A percentile compares a stretch with the other conserved stretches of the same genome.
These are phyloP conservation scores for Starmera stellimalicola DNA, from an alignment of 1,139 yeast species.

Conservation along the genomic window DNA sequence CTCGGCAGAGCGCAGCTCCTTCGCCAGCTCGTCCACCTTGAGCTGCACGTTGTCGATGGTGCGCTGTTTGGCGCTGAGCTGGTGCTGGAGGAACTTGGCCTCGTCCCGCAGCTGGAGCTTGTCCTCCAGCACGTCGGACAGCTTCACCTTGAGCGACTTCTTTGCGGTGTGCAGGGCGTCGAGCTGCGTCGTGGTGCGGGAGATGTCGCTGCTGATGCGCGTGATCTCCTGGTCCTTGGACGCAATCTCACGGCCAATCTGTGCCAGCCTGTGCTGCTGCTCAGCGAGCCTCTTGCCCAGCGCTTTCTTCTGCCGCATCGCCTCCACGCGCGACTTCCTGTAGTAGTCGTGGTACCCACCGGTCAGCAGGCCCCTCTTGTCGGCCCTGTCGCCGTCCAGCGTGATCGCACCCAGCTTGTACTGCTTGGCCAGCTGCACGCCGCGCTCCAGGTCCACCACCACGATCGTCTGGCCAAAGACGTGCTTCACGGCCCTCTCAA, in stretches of 20 bases:
- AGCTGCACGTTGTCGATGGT: slow-evolving; percentile 19
- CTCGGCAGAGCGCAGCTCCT: slow-evolving; percentile 40
- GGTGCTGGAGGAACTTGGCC: slow-evolving; percentile 21
- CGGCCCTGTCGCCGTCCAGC: slow-evolving; percentile 85
- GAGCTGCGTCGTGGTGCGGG: slow-evolving; percentile 30
- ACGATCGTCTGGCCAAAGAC: slow-evolving; percentile 79
- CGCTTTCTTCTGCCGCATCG: slow-evolving; percentile 44
- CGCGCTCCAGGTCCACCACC: slow-evolving; percentile 58
- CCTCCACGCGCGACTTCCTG: slow-evolving; percentile 62
- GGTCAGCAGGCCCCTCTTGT: slow-evolving; percentile 70
- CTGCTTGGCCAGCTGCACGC: slow-evolving; percentile 56
- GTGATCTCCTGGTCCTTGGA: slow-evolving; percentile 37
- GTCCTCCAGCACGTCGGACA: slow-evolving; percentile 33
- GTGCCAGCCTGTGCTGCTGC: slow-evolving; percentile 28
- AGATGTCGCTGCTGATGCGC: slow-evolving; percentile 37
- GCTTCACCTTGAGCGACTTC: slow-evolving; percentile 35
- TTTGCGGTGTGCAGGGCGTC: slow-evolving; percentile 32
- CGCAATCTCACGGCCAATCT: slow-evolving; percentile 27
- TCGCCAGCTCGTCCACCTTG: slow-evolving; percentile 30
- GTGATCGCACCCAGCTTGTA: slow-evolving; percentile 72
- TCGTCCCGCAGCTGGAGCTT: slow-evolving; percentile 37
- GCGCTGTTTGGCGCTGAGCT: slow-evolving; percentile 18
- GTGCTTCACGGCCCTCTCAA: slow-evolving; percentile 61
- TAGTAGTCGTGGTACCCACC: slow-evolving; percentile 83
- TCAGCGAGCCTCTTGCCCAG: slow-evolving; percentile 40